Base-by-base conservation (phyloP, 23 red algal species). In the Gracilaria gracilis region DNA sequence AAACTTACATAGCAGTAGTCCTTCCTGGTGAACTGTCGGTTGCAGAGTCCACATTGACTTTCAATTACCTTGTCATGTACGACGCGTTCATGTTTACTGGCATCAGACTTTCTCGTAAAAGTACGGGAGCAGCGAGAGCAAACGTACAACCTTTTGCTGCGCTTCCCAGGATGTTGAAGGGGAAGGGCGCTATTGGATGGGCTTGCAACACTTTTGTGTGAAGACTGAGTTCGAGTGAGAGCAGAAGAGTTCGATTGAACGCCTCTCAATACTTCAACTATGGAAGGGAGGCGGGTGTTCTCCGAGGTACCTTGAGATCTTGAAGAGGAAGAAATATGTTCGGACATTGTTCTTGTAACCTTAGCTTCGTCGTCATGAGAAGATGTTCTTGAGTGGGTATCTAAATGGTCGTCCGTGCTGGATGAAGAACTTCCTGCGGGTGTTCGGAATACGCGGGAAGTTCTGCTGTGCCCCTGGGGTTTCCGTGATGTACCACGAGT, bases 31-130 rank as follows among this genome's bases (percentile, higher is more conserved):
- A 90, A 90, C 36, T 69, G 53, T 16, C 86, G 74, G 32, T 57
- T 74, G 37, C 86, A 90, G 7, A 80, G 35, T 12, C 42, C 47
- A 49, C 86, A 90, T 29, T 40, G 47, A 39, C 50, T 77, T 67
- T 79, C 74, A 27, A 77, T 90, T 49, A 90, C 73, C 32, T 81
- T 80, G 59, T 90, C 87, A 51, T 90, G 87, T 25, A 90, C 87
- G 32, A 90, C 87, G 3, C 57, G 46, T 67, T 67, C 74, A 53
- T 90, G 87, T 58, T 90, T 90, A 53, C 27, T 57, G 35, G 87
- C 87, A 65, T 90, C 87, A 24, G 87, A 80, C 58, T 65, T 80
- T 70, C 87, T 49, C 13, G 87, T 90, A 54, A 90, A 90, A 29
- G 74, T 67, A 11, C 74, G 87, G 28, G 67, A 9, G 62, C 87